Evolutionary conservation across 2,329 filamentous ascomycete genomes (phyloP).

Genomic region (Colletotrichum chlorophyti): DNA sequence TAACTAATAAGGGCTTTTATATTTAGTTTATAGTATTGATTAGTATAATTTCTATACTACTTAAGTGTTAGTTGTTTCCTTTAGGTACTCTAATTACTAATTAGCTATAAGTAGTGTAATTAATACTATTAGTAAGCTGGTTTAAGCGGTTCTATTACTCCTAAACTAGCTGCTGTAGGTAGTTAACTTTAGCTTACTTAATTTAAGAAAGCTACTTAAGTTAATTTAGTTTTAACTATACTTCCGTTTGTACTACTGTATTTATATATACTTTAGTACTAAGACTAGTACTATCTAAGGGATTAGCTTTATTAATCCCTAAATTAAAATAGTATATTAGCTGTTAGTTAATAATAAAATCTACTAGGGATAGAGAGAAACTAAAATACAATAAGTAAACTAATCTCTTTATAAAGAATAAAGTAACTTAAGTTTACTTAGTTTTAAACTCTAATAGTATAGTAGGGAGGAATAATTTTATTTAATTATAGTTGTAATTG

Average conservation of each 20-base stretch:
- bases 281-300: not conserved
- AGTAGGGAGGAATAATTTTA: not conserved
- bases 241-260: not conserved
- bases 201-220: not conserved
- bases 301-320: not conserved
- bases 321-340: not conserved
- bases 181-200: not conserved
- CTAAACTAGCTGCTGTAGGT: not conserved
- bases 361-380: not conserved
- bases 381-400: conserved; percentile 1
- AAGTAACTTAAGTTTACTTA: not conserved
- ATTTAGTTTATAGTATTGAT: not conserved
- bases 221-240: not conserved
- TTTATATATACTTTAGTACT: not conserved
- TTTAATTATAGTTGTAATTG: not conserved
- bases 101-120: not conserved
- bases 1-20: not conserved
- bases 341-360: not conserved
- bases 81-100: too few relatives aligned
- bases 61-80: not conserved
- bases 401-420: not conserved
- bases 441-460: not conserved
- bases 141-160: not conserved
- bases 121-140: not conserved
- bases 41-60: not conserved